Evolutionary conservation across 345 rosid genomes (phyloP).

Genomic region (Eucalyptus dawsonii): DNA sequence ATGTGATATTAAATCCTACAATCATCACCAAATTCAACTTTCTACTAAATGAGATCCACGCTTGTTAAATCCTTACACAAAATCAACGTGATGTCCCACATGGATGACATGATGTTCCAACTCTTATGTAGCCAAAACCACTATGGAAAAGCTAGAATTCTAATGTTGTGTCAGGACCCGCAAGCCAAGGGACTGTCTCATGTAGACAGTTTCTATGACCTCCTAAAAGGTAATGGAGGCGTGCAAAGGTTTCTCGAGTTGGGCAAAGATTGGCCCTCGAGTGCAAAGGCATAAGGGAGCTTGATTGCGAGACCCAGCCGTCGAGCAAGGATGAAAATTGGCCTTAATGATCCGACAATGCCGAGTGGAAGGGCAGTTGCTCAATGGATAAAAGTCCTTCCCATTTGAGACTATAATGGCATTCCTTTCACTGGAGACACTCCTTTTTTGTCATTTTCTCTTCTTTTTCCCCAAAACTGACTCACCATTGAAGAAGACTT

Average conservation of each 20-base stretch:
- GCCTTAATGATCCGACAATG: neutral
- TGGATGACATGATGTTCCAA: neutral
- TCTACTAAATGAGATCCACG: neutral
- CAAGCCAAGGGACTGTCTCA: too few species aligned
- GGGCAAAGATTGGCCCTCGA: neutral
- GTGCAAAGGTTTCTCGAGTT: too few species aligned
- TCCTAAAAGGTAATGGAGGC: too few species aligned
- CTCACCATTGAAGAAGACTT: neutral
- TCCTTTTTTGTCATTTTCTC: neutral
- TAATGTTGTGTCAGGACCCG: accelerated
- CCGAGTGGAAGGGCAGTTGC: neutral
- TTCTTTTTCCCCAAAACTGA: neutral
- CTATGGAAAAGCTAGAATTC: too few species aligned
- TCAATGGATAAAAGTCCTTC: neutral
- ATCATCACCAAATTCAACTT: neutral
- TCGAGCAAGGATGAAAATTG: neutral
- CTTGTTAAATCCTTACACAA: neutral
- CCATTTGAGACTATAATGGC: neutral
- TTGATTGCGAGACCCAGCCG: neutral
- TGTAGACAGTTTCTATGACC: accelerated
- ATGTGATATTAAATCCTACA: neutral
- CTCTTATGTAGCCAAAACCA: neutral
- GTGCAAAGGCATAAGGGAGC: neutral
- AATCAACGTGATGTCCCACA: neutral
- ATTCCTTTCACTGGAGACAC: neutral